phyloP scores from a whole-genome alignment of 345 rosid genomes.

The Acer negundo region DNA sequence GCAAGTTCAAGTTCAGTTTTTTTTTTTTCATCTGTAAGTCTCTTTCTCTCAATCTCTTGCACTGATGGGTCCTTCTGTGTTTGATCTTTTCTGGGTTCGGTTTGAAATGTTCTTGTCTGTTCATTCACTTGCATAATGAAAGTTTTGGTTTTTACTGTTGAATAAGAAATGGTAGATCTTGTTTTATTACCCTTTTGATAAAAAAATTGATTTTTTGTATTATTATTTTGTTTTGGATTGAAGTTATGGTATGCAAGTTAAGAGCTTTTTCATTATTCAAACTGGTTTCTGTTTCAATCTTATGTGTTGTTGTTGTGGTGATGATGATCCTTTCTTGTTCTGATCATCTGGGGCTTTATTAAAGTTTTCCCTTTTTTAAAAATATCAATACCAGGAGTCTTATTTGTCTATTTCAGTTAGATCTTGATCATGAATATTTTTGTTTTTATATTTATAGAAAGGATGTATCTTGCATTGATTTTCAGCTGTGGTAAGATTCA shows the following conservation, averaged over 20 bases:
- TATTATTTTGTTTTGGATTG: background rate
- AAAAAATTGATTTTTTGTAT: background rate
- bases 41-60: background rate
- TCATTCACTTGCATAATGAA: background rate
- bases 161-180: constrained; percentile 28
- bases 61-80: background rate
- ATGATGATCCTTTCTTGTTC: background rate
- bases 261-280: background rate
- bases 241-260: background rate
- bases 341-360: constrained; percentile 11
- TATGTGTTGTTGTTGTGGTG: background rate
- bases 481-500: background rate
- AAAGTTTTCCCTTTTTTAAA: background rate
- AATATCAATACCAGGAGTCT: background rate
- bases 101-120: constrained; percentile 11
- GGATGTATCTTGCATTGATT: background rate
- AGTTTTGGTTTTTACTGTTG: background rate
- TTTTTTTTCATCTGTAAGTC: constrained; percentile 28
- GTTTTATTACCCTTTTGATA: background rate
- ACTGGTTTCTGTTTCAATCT: background rate
- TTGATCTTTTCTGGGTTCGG: constrained; percentile 8
- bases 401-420: background rate
- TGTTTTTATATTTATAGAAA: background rate
- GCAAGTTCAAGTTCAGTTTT: background rate
- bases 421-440: constrained; percentile 9